phyloP scores from a whole-genome alignment of 768 basidiomycete species.

The Boletus vermiculosoides region DNA sequence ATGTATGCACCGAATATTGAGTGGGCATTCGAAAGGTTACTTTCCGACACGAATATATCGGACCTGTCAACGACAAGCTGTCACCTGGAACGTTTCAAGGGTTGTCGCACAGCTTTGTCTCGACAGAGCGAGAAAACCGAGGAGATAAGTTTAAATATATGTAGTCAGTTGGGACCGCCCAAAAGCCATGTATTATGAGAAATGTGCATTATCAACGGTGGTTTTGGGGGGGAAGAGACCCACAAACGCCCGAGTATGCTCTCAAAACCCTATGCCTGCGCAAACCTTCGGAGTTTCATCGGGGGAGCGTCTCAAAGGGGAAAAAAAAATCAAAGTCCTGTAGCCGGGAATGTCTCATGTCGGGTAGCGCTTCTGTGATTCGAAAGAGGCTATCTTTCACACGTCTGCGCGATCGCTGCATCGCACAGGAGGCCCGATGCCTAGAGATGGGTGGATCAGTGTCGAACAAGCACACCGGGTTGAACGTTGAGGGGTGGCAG shows the following conservation, averaged over 20 bases:
- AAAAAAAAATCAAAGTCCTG: not conserved
- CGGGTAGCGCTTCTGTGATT: not conserved
- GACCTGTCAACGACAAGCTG: conserved; percentile 10
- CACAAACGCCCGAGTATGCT: not conserved
- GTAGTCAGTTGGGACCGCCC: not conserved
- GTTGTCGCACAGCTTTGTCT: conserved; percentile 11
- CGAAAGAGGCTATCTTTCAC: not conserved
- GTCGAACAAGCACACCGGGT: too few species aligned
- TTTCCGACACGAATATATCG: conserved; percentile 8
- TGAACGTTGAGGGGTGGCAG: not conserved
- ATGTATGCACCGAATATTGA: not conserved
- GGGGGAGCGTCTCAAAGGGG: not conserved
- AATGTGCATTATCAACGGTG: not conserved
- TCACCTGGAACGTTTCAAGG: conserved; percentile 20
- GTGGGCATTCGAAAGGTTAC: not conserved
- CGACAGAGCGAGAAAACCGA: conserved; percentile 10
- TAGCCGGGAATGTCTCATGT: not conserved
- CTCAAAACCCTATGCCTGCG: not conserved
- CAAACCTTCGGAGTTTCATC: not conserved
- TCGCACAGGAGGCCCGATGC: not conserved
- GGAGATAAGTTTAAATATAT: conserved; percentile 12
- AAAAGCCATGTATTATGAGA: not conserved
- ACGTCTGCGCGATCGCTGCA: not conserved
- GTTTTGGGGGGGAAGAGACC: not conserved
- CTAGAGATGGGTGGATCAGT: not conserved